These are phyloP conservation scores for Microsporum audouinii DNA, from an alignment of 2,329 filamentous ascomycete species.

Conservation along the genomic window DNA sequence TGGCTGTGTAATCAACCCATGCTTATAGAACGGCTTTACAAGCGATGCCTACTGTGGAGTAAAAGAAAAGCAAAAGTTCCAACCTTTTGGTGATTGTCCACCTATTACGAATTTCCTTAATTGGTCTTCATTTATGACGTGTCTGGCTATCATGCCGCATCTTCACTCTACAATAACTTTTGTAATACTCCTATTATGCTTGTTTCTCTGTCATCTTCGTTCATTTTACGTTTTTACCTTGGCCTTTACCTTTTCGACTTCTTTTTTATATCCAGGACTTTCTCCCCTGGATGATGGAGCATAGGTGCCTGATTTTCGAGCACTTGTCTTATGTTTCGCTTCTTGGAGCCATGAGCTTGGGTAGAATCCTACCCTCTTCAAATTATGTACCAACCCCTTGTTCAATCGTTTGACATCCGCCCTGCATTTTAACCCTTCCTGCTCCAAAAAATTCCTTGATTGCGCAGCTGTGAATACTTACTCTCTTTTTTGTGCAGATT, in stretches of 20 bases:
- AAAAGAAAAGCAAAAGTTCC: neutral
- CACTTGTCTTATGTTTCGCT: neutral
- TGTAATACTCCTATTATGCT: slow-evolving; percentile 1
- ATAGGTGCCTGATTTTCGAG: neutral
- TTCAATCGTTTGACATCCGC: neutral
- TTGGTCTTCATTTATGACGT: slow-evolving; percentile 2
- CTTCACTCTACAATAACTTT: slow-evolving; percentile 1
- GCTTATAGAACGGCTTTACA: neutral
- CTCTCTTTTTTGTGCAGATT: neutral
- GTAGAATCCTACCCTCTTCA: neutral
- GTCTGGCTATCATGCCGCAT: neutral
- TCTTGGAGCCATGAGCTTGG: neutral
- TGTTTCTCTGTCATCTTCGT: neutral
- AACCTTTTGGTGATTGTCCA: neutral
- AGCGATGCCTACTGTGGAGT: neutral
- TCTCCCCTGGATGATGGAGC: neutral
- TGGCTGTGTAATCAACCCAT: neutral
- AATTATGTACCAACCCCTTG: neutral
- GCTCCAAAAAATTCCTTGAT: neutral
- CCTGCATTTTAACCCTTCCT: neutral
- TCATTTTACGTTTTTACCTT: slow-evolving; percentile 4
- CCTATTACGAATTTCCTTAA: slow-evolving; percentile 5
- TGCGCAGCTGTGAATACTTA: slow-evolving; percentile 2
- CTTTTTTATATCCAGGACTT: neutral
- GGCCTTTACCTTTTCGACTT: neutral